Evolutionary conservation across 78 protist genomes (phyloP), one percentile per base, ranked within the genome.

Genomic region (Dictyostelium capitatum): DNA sequence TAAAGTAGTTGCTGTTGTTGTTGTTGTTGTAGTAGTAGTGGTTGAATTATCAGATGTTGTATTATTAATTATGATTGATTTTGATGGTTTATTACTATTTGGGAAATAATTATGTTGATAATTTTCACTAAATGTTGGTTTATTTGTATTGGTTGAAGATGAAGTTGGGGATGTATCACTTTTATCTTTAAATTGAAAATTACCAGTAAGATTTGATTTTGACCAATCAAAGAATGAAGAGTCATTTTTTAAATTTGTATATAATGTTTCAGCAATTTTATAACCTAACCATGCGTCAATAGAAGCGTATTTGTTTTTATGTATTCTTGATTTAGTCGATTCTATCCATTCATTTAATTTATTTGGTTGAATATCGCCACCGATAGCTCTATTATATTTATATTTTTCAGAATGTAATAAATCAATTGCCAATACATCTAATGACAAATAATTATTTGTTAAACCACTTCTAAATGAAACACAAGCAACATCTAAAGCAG

Each of bases 251-350:
- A 85, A 48, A 75, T 85, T n/a, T 15, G 64, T 12, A 62, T 85
- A 75, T 12, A 85, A 62, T 15, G 47, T 57, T 15, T 59, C 47
- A 0, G 83, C 92, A 7, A 85, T 53, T 75, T 85, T 85, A 7
- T 28, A 25, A 17, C 92, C 92, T 15, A 85, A 43, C 92, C 92
- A 85, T 28, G 92, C 92, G 25, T 85, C 92, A 4, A 74, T 59
- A 1, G 92, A 82, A 0, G 92, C 92, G 48, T 85, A 85, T 28
- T 72, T 85, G n/a, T 25, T 15, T 46, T 51, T 43, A 30, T 62
- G 12, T 15, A 74, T n/a, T 12, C 28, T n/a, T 11, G 37, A 4
- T 1, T 46, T 23, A 0, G 57, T 46, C 12, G 23, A 32, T 10
- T 53, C n/a, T 20, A 77, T 50, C 82, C 82, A 77, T 41, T 47